Base-by-base conservation (phyloP, 2,329 filamentous ascomycete species). In the Acarospora socialis region DNA sequence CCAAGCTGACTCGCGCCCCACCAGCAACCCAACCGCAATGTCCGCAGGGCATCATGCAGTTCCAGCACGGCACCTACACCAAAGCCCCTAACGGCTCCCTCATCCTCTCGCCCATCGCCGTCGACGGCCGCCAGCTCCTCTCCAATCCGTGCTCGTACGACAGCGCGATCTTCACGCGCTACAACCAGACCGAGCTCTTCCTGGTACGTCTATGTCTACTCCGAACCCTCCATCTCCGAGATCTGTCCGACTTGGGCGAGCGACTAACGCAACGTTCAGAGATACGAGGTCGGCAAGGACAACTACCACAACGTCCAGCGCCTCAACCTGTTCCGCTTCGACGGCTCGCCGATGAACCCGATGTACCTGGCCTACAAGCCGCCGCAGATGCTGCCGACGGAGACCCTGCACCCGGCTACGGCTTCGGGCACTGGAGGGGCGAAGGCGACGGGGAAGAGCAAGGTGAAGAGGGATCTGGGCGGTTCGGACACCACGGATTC, bases 361-460 rank as follows among this genome's bases (percentile, higher is more conserved):
- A 64, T 82, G 61, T 81, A 77, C 52, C 62, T 78, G 27, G 67
- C 65, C 40, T 71, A 66, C 48, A 62, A 54, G 8, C 68, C 73
- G 4, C 75, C 77, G 0, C 56, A 73, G 46, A 81, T 81, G 74
- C 66, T 81, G 4, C 76, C 77, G 2, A 80, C 76, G 3, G 60
- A 62, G 7, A 78, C 73, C 0, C 58, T 81, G 37, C 74, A 79
- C 46, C 70, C 74, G 1, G 58, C 54, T 1, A 43, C 51, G 7
- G 52, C 48, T 5, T 45, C 57, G 1, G 51, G 56, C 3, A 49
- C 52, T 3, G 42, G 52, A 4, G 55, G 49, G 4, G 43, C 50
- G 4, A 61, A 54, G 32, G 46, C 52, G n/a, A 57, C 50, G 5
- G 43, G 44, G 10, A 37, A 21, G n/a, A 38, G 34, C 13, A 55